Percentiles rank a stretch among this genome's conserved stretches.
phyloP scores from a whole-genome alignment of 768 basidiomycete species.

The Mycena vulgaris region DNA sequence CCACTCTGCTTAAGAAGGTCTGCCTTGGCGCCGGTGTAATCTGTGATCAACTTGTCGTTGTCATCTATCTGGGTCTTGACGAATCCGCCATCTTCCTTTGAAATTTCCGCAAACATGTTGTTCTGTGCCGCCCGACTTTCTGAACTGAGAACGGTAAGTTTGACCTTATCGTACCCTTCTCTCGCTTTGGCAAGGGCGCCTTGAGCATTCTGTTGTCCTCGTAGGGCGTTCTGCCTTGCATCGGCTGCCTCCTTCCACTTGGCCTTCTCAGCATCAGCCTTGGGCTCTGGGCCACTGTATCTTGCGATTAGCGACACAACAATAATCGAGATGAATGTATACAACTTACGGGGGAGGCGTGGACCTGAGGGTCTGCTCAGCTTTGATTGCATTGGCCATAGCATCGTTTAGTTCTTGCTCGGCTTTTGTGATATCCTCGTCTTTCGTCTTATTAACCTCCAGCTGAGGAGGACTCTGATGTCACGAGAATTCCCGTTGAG shows the following conservation, averaged over 20 bases:
- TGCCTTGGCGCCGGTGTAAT: slow-evolving; percentile 14
- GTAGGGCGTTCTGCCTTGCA: slow-evolving; percentile 15
- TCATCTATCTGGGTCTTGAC: slow-evolving; percentile 10
- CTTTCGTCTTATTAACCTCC: slow-evolving; percentile 10
- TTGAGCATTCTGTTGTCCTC: slow-evolving; percentile 8
- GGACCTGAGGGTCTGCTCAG: slow-evolving; percentile 18
- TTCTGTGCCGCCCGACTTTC: slow-evolving; percentile 13
- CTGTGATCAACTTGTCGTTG: slow-evolving; percentile 5
- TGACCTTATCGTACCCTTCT: slow-evolving; percentile 11
- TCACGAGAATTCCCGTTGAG: background rate
- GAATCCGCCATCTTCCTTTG: slow-evolving; percentile 17
- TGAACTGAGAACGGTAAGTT: slow-evolving; percentile 14
- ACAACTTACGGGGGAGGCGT: slow-evolving; percentile 14
- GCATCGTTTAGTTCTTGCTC: slow-evolving; percentile 19
- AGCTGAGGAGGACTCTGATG: slow-evolving; percentile 7
- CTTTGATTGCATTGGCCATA: slow-evolving; percentile 17
- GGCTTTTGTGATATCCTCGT: slow-evolving; percentile 8
- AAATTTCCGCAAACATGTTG: slow-evolving; percentile 13
- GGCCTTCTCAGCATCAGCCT: slow-evolving; percentile 13
- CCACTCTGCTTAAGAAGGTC: slow-evolving; percentile 17
- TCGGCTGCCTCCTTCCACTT: slow-evolving; percentile 10
- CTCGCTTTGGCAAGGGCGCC: slow-evolving; percentile 9
- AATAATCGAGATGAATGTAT: slow-evolving; percentile 14
- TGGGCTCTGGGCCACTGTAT: slow-evolving; percentile 16
- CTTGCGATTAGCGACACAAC: slow-evolving; percentile 14